Conservation (phyloP, 163 green algal species). For the Chlamydomonas reinhardtii region DNA sequence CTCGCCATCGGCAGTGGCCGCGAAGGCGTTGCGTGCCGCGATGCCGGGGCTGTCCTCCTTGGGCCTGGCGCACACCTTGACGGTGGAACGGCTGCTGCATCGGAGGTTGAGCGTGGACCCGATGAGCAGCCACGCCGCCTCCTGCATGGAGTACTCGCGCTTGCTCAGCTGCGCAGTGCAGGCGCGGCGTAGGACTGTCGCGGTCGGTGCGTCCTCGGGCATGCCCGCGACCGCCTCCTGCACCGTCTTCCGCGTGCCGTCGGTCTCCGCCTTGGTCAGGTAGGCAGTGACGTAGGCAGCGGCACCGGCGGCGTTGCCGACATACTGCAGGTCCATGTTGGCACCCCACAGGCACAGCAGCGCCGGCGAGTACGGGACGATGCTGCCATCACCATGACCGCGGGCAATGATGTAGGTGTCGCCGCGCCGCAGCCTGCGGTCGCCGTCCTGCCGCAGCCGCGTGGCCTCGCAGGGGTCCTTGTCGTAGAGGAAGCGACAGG, state of each 20-base stretch:
- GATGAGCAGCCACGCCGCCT: not conserved
- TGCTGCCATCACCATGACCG: not conserved
- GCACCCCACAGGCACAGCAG: slow-evolving; percentile 2
- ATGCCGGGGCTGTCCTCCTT: not conserved
- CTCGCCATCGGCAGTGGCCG: not conserved
- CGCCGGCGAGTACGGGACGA: not conserved
- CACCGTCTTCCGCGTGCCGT: not conserved
- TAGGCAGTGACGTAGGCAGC: slow-evolving; percentile 11
- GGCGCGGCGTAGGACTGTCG: not conserved
- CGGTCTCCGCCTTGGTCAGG: slow-evolving; percentile 16
- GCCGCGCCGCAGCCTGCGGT: not conserved
- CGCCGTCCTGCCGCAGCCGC: not conserved
- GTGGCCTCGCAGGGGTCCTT: not conserved
- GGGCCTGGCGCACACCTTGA: not conserved
- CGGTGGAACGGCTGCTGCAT: not conserved
- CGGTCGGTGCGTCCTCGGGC: not conserved
- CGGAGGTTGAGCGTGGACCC: not conserved
- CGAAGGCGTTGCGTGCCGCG: not conserved
- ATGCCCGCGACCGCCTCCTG: not conserved
- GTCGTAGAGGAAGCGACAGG: not conserved
- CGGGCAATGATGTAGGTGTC: slow-evolving; percentile 4
- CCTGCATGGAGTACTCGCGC: slow-evolving; percentile 16
- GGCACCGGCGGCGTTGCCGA: not conserved
- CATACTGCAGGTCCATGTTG: slow-evolving; percentile 7
- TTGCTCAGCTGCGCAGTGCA: not conserved